Percentiles rank a stretch among this genome's conserved stretches.
Conservation (phyloP, 306 rosid genomes). For the Trifolium pratense region DNA sequence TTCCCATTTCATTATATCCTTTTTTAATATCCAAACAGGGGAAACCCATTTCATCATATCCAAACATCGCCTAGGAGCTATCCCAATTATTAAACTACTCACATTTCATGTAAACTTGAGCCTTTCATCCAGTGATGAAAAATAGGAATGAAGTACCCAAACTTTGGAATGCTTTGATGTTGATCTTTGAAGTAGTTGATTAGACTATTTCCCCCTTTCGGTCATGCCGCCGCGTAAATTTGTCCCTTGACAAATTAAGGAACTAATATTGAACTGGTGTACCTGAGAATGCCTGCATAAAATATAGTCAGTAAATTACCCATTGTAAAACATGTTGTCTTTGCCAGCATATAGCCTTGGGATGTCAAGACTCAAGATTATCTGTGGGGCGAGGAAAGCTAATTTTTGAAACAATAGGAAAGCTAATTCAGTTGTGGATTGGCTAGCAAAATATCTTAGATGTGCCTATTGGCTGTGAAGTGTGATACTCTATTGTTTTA, state of each 20-base stretch:
- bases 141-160: conserved; percentile 16
- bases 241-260: conserved; percentile 19
- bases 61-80: not conserved
- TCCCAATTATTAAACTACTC: conserved; percentile 21
- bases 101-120: conserved; percentile 15
- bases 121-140: too few species aligned
- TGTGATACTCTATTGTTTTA: conserved; percentile 12
- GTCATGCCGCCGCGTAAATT: not conserved
- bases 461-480: conserved; percentile 8
- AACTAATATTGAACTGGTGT: conserved; percentile 19
- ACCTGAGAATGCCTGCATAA: conserved; percentile 21
- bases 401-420: not conserved
- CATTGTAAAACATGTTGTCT: conserved; percentile 12
- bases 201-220: conserved; percentile 16
- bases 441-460: conserved; percentile 6
- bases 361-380: conserved; percentile 1
- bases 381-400: not conserved
- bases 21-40: not conserved
- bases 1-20: not conserved
- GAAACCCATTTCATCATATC: not conserved
- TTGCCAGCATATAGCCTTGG: not conserved
- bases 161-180: conserved; percentile 29
- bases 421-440: conserved; percentile 2
- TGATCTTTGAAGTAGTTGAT: conserved; percentile 25
- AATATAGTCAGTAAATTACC: conserved; percentile 9